These are phyloP conservation scores for Celoporthe dispersa DNA, from an alignment of 2,329 filamentous ascomycete species.

Conservation along the genomic window DNA sequence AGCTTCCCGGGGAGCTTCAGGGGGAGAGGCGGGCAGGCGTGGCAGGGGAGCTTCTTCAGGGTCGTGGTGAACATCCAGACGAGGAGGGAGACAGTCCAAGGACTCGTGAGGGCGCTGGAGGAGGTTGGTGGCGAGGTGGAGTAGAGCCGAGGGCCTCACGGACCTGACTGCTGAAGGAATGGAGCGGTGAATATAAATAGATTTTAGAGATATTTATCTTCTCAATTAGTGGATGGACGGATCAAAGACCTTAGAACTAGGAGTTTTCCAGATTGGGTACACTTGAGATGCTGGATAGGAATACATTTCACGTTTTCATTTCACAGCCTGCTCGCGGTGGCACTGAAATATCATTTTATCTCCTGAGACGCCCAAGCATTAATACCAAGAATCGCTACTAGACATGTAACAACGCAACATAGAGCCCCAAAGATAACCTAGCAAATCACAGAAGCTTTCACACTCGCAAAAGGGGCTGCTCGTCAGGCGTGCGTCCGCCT, in stretches of 20 bases:
- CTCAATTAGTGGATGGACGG: neutral
- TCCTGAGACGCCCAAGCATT: neutral
- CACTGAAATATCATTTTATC: neutral
- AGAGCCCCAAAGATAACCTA: neutral
- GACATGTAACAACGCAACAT: neutral
- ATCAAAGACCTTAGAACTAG: neutral
- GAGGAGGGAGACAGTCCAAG: constrained; percentile 53
- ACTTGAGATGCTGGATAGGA: neutral
- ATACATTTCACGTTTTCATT: neutral
- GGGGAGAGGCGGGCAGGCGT: neutral
- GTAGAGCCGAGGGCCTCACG: neutral
- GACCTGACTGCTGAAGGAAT: neutral
- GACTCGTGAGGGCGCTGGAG: constrained; percentile 58
- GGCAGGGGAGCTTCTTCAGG: constrained; percentile 59
- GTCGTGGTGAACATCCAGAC: constrained; percentile 64
- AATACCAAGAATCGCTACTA: neutral
- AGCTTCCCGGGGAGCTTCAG: constrained; percentile 47
- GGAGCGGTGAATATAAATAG: neutral
- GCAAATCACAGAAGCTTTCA: constrained; percentile 52
- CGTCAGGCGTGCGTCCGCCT: constrained; percentile 67
- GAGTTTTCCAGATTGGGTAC: neutral
- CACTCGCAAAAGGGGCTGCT: constrained; percentile 69
- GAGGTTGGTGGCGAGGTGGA: constrained; percentile 44
- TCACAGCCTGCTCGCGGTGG: neutral
- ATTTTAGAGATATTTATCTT: neutral